Conservation (phyloP, 2,329 filamentous ascomycete genomes). For the Sarocladiaceae sp. region DNA sequence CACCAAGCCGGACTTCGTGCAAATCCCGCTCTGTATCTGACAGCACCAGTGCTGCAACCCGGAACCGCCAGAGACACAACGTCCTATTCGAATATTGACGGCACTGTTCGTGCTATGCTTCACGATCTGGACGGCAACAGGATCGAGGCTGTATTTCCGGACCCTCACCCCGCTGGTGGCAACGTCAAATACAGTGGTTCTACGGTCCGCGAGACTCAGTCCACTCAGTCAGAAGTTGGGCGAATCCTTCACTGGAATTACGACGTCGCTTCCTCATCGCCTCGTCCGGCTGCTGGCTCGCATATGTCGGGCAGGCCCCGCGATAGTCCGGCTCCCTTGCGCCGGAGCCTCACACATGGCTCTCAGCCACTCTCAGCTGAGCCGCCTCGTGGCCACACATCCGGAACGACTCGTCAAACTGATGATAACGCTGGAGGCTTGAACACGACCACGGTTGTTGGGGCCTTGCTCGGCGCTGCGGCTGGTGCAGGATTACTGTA, state of each 20-base stretch:
- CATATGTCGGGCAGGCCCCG: neutral
- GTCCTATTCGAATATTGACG: conserved; percentile 1
- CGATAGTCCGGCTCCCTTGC: conserved; percentile 12
- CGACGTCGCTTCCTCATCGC: conserved; percentile 29
- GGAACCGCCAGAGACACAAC: neutral
- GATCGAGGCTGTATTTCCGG: conserved; percentile 67
- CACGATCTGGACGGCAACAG: conserved; percentile 80
- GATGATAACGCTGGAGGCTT: conserved; percentile 31
- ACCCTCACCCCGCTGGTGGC: conserved; percentile 23
- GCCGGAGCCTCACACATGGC: conserved; percentile 26
- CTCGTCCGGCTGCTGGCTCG: neutral
- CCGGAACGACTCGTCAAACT: neutral
- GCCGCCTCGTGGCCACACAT: neutral
- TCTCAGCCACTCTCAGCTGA: conserved; percentile 2
- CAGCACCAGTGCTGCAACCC: neutral
- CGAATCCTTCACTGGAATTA: conserved; percentile 48
- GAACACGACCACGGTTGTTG: conserved; percentile 62
- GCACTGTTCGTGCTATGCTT: conserved; percentile 46
- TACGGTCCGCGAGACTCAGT: conserved; percentile 29
- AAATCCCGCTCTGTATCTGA: conserved; percentile 6
- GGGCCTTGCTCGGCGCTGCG: conserved; percentile 73
- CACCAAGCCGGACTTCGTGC: conserved; percentile 2
- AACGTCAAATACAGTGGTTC: conserved; percentile 28
- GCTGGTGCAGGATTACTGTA: conserved; percentile 64
- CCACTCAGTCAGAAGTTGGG: conserved; percentile 34